Evolutionary conservation across 2,329 filamentous ascomycete genomes (phyloP), one percentile per base, ranked within the genome.

Genomic region (Fusarium pilosicola): DNA sequence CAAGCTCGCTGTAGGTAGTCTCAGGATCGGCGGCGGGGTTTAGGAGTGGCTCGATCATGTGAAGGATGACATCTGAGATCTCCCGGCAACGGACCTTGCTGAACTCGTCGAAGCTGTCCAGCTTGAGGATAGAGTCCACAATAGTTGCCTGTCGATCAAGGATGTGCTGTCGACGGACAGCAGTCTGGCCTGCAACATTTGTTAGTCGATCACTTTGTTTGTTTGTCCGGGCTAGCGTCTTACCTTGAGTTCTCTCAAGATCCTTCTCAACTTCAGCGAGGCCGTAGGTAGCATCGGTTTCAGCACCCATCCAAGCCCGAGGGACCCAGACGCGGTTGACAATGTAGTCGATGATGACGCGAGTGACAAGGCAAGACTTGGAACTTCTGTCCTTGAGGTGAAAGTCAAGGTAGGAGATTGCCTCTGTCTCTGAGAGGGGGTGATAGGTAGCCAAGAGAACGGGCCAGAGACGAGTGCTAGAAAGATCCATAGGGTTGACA

Each of bases 281-380:
- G 7, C 79, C 77, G 26, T 77, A 78, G 12, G 80, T 80, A n/a
- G 79, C 77, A 41, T 83, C 79, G 22, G 68, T 70, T 61, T 84
- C 82, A 10, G 81, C 80, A 26, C 82, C 82, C 58, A 78, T 78
- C 84, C 84, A 85, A 11, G 83, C 83, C 38, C 79, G 78, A 10
- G 81, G 79, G 5, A 81, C 80, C 82, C 84, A 84, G 44, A 85
- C 81, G 7, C 82, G 79, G 66, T 83, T 83, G 61, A 85, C 83
- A 45, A 85, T 79, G 62, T 82, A 84, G 74, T 85, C 83, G 36
- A 85, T 80, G 26, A 84, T 79, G 67, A 85, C 79, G 12, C 84
- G 81, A 6, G 84, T 84, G 22, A 85, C 81, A n/a, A 85, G 79
- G 69, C 83, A 85, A 6, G 81, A 80, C 75, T 85, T 85, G 55